These are phyloP conservation scores for Puccinellia tenuiflora DNA, from an alignment of 176 grass and related monocot species.

Conservation along the genomic window DNA sequence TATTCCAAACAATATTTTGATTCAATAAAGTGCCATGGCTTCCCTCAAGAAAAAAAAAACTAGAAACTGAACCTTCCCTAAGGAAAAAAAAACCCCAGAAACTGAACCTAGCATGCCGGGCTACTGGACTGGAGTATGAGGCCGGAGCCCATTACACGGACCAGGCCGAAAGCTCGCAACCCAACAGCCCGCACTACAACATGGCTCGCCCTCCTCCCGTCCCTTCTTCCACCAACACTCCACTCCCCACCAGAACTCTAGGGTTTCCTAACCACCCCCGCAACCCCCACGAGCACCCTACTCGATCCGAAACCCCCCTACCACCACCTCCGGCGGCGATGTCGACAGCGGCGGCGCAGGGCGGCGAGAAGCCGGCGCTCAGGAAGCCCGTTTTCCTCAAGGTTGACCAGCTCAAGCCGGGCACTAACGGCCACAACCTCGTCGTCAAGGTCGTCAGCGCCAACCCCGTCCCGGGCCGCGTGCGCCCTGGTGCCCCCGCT, in stretches of 20 bases:
- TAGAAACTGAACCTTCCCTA: too few relatives aligned
- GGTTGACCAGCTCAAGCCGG: conserved; percentile 83
- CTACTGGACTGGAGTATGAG: not conserved
- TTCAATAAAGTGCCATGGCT: too few relatives aligned
- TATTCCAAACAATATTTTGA: too few relatives aligned
- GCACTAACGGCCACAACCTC: conserved; percentile 58
- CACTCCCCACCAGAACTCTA: conserved; percentile 2
- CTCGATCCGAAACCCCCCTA: not conserved
- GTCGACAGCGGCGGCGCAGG: conserved; percentile 37
- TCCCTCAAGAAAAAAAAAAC: too few relatives aligned
- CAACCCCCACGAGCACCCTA: not conserved
- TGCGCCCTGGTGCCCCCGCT: conserved; percentile 21
- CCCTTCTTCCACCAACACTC: not conserved
- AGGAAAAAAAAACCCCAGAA: too few relatives aligned
- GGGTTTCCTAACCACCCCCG: conserved; percentile 30
- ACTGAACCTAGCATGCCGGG: too few relatives aligned
- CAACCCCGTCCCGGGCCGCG: conserved; percentile 33
- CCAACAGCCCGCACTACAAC: not conserved
- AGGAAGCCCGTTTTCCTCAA: conserved; percentile 83
- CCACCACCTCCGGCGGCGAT: conserved; percentile 11
- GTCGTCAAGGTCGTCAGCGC: conserved; percentile 47
- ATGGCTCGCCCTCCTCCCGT: not conserved
- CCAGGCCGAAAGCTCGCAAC: not conserved
- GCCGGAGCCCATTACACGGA: not conserved
- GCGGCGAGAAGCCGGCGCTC: conserved; percentile 52